Evolutionary conservation across 257 asterid species (phyloP), one percentile per base, ranked within the genome.

Genomic region (Forsythia viridissima): DNA sequence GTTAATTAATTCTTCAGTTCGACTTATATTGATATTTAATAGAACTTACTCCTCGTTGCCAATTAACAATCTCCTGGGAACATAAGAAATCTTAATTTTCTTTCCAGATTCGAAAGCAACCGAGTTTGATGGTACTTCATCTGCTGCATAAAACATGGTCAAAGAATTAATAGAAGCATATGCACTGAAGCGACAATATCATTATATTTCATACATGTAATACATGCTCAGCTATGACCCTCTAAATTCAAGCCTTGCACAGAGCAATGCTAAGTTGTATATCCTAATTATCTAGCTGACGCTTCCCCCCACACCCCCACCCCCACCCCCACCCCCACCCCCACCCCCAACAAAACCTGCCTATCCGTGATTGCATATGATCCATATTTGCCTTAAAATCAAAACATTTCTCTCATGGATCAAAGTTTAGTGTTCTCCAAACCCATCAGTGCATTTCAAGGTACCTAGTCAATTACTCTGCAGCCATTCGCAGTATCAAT

Each of bases 1-100:
- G 48, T 71, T 8, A 20, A 43, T 30, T 37, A 65, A 38, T 44
- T 70, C 20, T 75, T 79, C 77, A 77, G 75, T 16, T 57, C 66
- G 73, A 74, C 61, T 39, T 51, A 70, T 76, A 79, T 37, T 70
- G 77, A 74, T 75, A 51, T 71, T 55, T 59, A 72, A 61, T 63
- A 72, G 80, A 77, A 91, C 99, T 85, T 90, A 95, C 99, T 93
- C 95, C 75, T 93, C 94, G 76, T 88, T 92, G 81, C 95, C 96
- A 79, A 96, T 90, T 66, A 90, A 84, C 65, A 93, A 82, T 88
- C 97, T 92, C 81, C 87, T 92, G 71, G 98, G 98, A 66, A 92
- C 82, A 83, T 84, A 93, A 71, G 89, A 83, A 87, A 82, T 88
- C 84, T 87, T 89, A 41, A 82, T 76, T 37, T 79, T 88, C 80